Evolutionary conservation across 164 flowering plant species (phyloP), one percentile per base, ranked within the genome.

Genomic region (Brasenia schreberi): DNA sequence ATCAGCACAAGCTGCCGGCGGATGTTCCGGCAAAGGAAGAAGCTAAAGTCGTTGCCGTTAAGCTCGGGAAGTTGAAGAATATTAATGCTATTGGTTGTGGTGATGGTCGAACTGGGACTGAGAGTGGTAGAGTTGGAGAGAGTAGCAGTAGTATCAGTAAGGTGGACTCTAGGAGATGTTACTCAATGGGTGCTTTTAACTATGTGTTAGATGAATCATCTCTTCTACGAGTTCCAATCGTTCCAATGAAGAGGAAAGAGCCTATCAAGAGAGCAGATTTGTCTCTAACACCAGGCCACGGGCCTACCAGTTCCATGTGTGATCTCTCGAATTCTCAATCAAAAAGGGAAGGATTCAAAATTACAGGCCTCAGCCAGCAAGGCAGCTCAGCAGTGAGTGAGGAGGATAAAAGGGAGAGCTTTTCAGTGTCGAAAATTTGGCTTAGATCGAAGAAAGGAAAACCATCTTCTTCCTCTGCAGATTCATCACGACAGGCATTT

Each of bases 161-260:
- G 69, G 76, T 77, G 23, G 95, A 81, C 74, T 77, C 81, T 17
- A 85, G 98, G 49, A 84, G 96, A 72, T 94, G 97, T 61, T 90
- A 79, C 66, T 94, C 98, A 0, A 91, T 89, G 99, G 99, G 99
- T 11, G 89, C 96, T 0, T 85, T 82, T 71, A 92, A 82, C 64
- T 91, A 94, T 80, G 90, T 89, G 7, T 74, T 94, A 86, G 96
- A 89, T 71, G 93, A 89, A 62, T 74, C 60, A 39, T 74, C 89
- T 56, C 72, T 77, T 0, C 72, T 94, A 72, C 85, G 84, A 70
- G 96, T 94, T 0, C 77, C 95, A 2, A 82, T 93, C 7, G 74
- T 77, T 63, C 76, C 88, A 5, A 68, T 82, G 77, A 73, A 85
- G 84, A 68, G 81, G 71, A 43, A 70, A 64, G 23, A 73, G 43